These are phyloP conservation scores for Alternaria atra DNA, from an alignment of 2,329 filamentous ascomycete genomes.

Conservation along the genomic window DNA sequence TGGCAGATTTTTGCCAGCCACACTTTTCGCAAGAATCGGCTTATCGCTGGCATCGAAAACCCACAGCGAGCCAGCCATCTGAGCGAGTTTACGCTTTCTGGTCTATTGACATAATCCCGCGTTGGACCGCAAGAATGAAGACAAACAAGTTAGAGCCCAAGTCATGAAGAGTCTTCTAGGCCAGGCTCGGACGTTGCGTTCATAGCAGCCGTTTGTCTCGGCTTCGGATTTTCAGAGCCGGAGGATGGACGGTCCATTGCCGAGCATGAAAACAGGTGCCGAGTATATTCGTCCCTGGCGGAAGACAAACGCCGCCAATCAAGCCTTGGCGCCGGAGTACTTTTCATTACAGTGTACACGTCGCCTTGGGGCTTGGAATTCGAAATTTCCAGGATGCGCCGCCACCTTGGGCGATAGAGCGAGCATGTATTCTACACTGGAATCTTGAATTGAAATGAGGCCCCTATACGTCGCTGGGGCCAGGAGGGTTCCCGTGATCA, in stretches of 20 bases:
- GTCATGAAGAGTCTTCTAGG: conserved; percentile 2
- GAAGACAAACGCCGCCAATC: background rate
- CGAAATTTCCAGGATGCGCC: conserved; percentile 3
- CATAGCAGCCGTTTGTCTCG: conserved; percentile 2
- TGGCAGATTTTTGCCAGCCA: conserved; percentile 4
- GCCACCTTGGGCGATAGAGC: background rate
- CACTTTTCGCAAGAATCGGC: background rate
- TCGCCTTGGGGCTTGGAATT: conserved; percentile 24
- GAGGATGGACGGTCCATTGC: conserved; percentile 29
- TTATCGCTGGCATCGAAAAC: background rate
- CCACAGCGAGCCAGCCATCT: conserved; percentile 1
- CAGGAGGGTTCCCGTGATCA: conserved; percentile 6
- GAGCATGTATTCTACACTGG: background rate
- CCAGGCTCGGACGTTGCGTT: background rate
- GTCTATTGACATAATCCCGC: conserved; percentile 15
- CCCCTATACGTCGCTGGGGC: background rate
- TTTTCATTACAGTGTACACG: conserved; percentile 14
- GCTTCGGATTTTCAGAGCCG: conserved; percentile 23
- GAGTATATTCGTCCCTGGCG: conserved; percentile 30
- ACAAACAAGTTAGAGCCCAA: background rate
- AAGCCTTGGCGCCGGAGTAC: conserved; percentile 15
- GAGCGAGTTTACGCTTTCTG: background rate
- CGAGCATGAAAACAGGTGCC: conserved; percentile 27
- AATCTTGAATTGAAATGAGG: background rate
- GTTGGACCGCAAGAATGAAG: background rate